Evolutionary conservation across 345 rosid genomes (phyloP).

Genomic region (Syzygium oleosum): DNA sequence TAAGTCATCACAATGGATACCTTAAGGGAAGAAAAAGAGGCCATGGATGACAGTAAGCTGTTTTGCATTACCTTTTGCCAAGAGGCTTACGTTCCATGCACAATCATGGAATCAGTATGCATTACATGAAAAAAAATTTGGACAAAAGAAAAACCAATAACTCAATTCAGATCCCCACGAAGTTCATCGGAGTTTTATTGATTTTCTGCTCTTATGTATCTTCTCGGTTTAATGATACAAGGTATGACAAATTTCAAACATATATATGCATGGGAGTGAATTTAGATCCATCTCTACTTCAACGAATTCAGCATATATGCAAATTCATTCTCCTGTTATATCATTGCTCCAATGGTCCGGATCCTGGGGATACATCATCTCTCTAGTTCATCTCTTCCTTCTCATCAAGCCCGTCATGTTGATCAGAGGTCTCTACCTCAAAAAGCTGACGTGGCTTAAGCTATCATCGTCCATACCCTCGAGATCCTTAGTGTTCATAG

Average conservation of each 20-base stretch:
- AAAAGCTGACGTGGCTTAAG: neutral
- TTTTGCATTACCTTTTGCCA: neutral
- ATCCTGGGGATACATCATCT: neutral
- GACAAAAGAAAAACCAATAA: neutral
- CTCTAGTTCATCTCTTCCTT: neutral
- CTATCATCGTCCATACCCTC: neutral
- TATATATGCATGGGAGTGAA: neutral
- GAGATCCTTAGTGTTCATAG: neutral
- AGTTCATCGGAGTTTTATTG: neutral
- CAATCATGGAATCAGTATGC: neutral
- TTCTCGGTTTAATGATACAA: neutral
- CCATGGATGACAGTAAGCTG: neutral
- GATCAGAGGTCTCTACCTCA: neutral
- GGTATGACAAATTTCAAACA: neutral
- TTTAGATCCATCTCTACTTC: neutral
- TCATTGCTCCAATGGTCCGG: neutral
- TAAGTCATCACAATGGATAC: neutral
- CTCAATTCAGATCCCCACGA: neutral
- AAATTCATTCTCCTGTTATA: neutral
- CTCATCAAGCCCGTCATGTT: neutral
- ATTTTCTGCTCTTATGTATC: neutral
- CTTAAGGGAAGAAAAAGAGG: neutral
- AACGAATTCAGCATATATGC: neutral
- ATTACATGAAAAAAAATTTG: neutral
- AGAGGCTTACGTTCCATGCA: neutral